Conservation (phyloP, 1,284 basidiomycete species). For the Rhizopogon parksii region DNA sequence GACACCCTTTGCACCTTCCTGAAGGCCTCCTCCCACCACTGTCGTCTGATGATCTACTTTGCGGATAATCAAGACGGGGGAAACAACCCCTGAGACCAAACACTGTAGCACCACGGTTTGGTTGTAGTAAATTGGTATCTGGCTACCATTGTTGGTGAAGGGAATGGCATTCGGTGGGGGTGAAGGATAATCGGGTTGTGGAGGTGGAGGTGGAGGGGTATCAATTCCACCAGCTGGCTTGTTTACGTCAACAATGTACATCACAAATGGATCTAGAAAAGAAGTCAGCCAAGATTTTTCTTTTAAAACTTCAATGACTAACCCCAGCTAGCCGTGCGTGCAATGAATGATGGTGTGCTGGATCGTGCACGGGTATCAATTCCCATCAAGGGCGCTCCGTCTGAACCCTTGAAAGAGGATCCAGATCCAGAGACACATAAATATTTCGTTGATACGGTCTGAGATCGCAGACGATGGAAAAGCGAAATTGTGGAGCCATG, state of each 20-base stretch:
- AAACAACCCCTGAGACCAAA: constrained; percentile 87
- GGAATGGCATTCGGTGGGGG: constrained; percentile 86
- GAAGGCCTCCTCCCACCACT: constrained; percentile 81
- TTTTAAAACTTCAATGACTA: constrained; percentile 38
- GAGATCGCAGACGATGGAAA: constrained; percentile 90
- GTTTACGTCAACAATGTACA: constrained; percentile 89
- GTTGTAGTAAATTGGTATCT: constrained; percentile 90
- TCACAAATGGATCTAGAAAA: constrained; percentile 65
- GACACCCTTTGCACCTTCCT: constrained; percentile 76
- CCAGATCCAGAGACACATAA: constrained; percentile 90
- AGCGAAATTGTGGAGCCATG: constrained; percentile 94
- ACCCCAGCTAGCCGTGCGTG: constrained; percentile 82
- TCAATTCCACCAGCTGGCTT: constrained; percentile 70
- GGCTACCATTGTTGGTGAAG: constrained; percentile 71
- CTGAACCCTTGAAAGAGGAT: constrained; percentile 84
- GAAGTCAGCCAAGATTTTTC: constrained; percentile 9
- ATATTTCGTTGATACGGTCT: constrained; percentile 93
- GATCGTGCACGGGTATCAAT: constrained; percentile 67
- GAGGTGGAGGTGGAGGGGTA: constrained; percentile 68
- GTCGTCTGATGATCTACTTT: constrained; percentile 89
- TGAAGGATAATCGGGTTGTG: constrained; percentile 78
- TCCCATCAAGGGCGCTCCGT: constrained; percentile 78
- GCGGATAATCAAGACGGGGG: constrained; percentile 88
- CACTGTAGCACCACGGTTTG: constrained; percentile 94
- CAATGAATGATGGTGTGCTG: constrained; percentile 77